phyloP scores from a whole-genome alignment of 495 filamentous ascomycete species.

The Neurospora terricola region DNA sequence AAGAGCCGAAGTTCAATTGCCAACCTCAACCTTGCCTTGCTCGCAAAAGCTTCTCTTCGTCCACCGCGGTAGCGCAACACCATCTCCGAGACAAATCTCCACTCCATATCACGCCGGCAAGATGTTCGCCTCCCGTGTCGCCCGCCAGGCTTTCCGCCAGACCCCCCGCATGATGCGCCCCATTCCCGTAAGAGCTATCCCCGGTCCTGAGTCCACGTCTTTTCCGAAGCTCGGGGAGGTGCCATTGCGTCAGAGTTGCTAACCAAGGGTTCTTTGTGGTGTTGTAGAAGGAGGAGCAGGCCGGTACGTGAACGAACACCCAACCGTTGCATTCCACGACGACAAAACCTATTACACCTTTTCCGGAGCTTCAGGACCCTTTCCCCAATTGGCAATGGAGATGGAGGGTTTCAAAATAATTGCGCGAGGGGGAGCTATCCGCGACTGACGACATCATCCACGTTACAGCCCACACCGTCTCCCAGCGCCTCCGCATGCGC shows the following conservation, averaged over 20 bases:
- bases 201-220: not conserved
- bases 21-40: not conserved
- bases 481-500: conserved; percentile 72
- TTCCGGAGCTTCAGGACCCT: not conserved
- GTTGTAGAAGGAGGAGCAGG: conserved; percentile 70
- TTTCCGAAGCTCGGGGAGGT: not conserved
- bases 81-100: conserved; percentile 18
- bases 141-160: conserved; percentile 45
- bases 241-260: conserved; percentile 15
- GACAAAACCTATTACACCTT: conserved; percentile 6
- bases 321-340: conserved; percentile 4
- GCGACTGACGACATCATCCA: conserved; percentile 15
- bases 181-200: conserved; percentile 59
- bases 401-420: not conserved
- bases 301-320: conserved; percentile 51
- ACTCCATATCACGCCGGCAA: conserved; percentile 22
- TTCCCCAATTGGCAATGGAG: not conserved
- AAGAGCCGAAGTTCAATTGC: not conserved
- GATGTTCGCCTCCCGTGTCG: conserved; percentile 56
- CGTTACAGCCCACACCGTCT: conserved; percentile 81
- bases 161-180: conserved; percentile 60
- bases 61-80: conserved; percentile 1
- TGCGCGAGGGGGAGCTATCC: not conserved
- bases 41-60: not conserved
- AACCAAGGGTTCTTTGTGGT: conserved; percentile 21